Evolutionary conservation across 352 stramenopile genomes (phyloP).

Genomic region (Phytophthora litchii): DNA sequence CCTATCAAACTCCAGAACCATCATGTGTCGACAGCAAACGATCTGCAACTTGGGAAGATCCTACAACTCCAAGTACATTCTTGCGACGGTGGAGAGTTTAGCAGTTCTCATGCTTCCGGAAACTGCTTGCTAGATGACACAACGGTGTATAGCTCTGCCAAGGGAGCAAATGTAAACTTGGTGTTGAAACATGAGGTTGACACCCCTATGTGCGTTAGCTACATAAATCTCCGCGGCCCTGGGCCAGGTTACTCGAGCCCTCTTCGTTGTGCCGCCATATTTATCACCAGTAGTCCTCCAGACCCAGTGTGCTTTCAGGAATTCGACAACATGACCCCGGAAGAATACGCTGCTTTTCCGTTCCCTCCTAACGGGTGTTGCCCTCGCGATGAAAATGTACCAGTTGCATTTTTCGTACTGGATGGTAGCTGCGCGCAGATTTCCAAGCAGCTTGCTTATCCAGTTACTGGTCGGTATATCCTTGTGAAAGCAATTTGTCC

Average conservation of each 20-base stretch:
- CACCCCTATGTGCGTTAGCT: conserved; percentile 82
- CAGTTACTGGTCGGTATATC: conserved; percentile 77
- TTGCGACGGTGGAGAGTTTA: conserved; percentile 86
- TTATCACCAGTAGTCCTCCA: conserved; percentile 69
- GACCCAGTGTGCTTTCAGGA: conserved; percentile 54
- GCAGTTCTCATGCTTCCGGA: conserved; percentile 57
- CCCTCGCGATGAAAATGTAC: conserved; percentile 63
- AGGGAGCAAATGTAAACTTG: conserved; percentile 77
- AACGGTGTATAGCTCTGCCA: conserved; percentile 82
- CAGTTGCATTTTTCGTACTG: conserved; percentile 79
- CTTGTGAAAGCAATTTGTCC: conserved; percentile 79
- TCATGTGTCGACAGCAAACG: conserved; percentile 53
- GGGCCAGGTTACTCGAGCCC: conserved; percentile 83
- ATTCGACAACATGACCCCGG: conserved; percentile 72
- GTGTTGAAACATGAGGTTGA: conserved; percentile 82
- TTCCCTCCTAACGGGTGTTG: conserved; percentile 62
- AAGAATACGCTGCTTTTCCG: conserved; percentile 80
- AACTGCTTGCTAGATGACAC: conserved; percentile 84
- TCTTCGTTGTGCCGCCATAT: conserved; percentile 63
- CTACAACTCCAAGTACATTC: conserved; percentile 69
- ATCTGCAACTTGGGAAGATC: conserved; percentile 74
- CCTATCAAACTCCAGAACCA: conserved; percentile 46
- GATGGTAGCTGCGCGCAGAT: conserved; percentile 80
- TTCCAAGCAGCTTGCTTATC: conserved; percentile 73
- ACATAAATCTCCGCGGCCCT: conserved; percentile 72